Percentiles rank a stretch among this genome's conserved stretches.
Conservation (phyloP, 768 basidiomycete species). For the Lactarius deliciosus region DNA sequence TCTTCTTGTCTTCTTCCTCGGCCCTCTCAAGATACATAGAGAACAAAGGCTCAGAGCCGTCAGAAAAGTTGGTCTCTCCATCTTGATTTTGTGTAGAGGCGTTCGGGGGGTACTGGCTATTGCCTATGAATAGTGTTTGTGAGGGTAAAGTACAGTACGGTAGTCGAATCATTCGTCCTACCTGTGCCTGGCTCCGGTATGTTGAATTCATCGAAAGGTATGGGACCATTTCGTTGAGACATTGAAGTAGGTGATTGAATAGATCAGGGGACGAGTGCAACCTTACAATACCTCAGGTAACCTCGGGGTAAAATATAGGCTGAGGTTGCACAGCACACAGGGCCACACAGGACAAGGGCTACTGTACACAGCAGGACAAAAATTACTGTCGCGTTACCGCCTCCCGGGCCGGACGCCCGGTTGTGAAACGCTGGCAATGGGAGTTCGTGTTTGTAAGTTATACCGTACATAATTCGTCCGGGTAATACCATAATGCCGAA, state of each 20-base stretch:
- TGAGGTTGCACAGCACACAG: background rate
- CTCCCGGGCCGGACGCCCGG: background rate
- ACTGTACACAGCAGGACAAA: background rate
- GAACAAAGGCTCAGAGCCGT: slow-evolving; percentile 8
- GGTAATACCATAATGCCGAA: background rate
- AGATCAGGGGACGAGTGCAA: too few species aligned
- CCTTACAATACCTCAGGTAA: too few species aligned
- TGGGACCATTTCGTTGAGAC: background rate
- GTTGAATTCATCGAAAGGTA: background rate
- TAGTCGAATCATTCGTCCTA: background rate
- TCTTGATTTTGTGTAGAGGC: background rate
- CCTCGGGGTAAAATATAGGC: background rate
- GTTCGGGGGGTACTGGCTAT: background rate
- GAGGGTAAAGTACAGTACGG: background rate
- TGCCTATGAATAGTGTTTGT: background rate
- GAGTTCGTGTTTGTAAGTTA: too few species aligned
- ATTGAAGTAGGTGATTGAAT: background rate
- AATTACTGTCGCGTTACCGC: background rate
- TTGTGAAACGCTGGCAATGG: too few species aligned
- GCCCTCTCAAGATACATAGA: slow-evolving; percentile 11
- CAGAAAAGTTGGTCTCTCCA: background rate
- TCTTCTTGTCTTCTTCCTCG: slow-evolving; percentile 3
- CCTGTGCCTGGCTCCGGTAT: background rate
- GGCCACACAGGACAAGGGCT: background rate
- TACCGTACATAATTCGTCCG: background rate